Evolutionary conservation across 2,329 filamentous ascomycete species (phyloP), one percentile per base, ranked within the genome.

Genomic region (Phaeosphaeriaceae sp.): DNA sequence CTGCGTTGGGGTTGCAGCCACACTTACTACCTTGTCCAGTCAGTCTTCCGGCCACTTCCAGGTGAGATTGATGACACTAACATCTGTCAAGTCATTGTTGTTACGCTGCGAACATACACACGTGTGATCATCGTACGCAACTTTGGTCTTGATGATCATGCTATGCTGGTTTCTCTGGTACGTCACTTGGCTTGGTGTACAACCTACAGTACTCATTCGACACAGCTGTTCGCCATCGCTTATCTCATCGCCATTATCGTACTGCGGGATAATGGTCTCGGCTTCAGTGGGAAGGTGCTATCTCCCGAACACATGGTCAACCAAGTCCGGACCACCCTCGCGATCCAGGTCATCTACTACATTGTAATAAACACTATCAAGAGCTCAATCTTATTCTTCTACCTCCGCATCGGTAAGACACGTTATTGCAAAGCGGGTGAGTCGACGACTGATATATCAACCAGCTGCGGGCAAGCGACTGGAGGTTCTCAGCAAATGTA

Each of bases 371-470:
- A 60, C 20, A 50, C 61, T 22, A 71, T 78, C 58, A 78, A 77
- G 51, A 53, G 69, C 1, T 78, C 75, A 1, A 76, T 78, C 27
- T 57, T 76, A 3, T 66, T 69, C 45, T 73, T 74, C 50, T 78
- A 78, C 46, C 57, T 76, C 22, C 70, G 74, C 51, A 67, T 78
- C 45, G 74, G 74, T 77, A 62, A 24, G 65, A 53, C 19, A 2
- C n/a, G 4, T 19, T 6, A 40, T 40, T 19, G 9, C 25, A 40
- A 40, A 7, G 19, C n/a, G n/a, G 6, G 25, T 11, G 6, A 36
- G 3, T 7, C 31, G 13, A 10, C 13, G 15, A 36, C 36, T 22
- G n/a, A 40, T 48, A 31, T 13, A 25, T 49, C 51, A n/a, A 57
- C 19, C 36, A 48, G 73, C 74, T 27, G 67, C 61, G n/a, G 58